Evolutionary conservation across 257 asterid genomes (phyloP), one percentile per base, ranked within the genome.

Genomic region (Petunia secreta): DNA sequence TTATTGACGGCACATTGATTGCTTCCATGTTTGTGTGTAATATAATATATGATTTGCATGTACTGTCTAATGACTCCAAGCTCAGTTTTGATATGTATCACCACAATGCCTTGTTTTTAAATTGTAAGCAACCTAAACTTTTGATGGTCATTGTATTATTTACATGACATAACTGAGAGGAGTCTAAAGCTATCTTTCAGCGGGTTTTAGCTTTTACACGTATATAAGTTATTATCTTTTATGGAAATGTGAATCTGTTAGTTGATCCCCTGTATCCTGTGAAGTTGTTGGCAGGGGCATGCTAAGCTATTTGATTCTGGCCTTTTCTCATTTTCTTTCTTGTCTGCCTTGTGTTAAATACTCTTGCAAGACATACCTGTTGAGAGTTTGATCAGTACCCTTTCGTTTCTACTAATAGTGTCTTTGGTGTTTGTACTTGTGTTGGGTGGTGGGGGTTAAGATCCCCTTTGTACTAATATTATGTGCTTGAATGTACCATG

Each of bases 331-430:
- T 73, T 73, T 73, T 50, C 2, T 3, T 50, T 73, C 43, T 73
- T 3, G 6, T 6, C 44, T 34, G 44, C 14, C 44, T 73, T 5
- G 62, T 11, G 62, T 44, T 50, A 73, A 73, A 14, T 73, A 34
- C 77, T 71, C 62, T 71, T 34, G 77, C 77, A 50, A 73, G 62
- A 50, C 16, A 50, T 36, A 71, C 60, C 73, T 10, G 44, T 34
- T 48, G n/a, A 69, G 59, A 44, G 59, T 43, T 9, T 41, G 59
- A 69, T 46, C 77, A 46, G 15, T 5, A 48, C 77, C 60, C 60
- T 71, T 69, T 25, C 50, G 77, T 25, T 25, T 25, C 62, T 71
- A 11, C 77, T 48, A 48, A 11, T 73, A 34, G 44, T 73, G 13
- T 73, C 59, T 6, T 73, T 2, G 62, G 46, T 8, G 50, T 25